Percentiles rank a stretch among this genome's conserved stretches.
phyloP scores from a whole-genome alignment of 257 asterid species.

The Nicotiana noctiflora region DNA sequence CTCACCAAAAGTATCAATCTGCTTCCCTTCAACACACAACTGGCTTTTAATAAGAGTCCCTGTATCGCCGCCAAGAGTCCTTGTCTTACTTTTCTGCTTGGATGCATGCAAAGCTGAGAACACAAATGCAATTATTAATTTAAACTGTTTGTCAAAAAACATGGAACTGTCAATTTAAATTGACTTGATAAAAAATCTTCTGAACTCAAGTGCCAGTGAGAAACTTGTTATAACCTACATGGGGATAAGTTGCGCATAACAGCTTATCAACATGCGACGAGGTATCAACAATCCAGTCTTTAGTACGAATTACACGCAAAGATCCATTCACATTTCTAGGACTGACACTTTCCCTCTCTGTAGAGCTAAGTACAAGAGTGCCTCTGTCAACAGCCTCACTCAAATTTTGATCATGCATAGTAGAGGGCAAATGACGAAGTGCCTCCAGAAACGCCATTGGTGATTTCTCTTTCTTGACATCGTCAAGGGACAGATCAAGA shows the following conservation, averaged over 20 bases:
- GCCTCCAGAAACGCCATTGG: constrained; percentile 52
- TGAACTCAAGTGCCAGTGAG: constrained; percentile 4
- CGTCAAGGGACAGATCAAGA: constrained; percentile 23
- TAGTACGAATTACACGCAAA: constrained; percentile 68
- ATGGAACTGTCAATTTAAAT: background rate
- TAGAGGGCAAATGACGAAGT: constrained; percentile 63
- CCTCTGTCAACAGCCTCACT: constrained; percentile 25
- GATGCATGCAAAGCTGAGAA: constrained; percentile 75
- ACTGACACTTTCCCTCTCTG: constrained; percentile 17
- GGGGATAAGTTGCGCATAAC: constrained; percentile 78
- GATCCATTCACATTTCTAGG: constrained; percentile 30
- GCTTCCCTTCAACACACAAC: constrained; percentile 63
- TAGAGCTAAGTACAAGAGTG: constrained; percentile 19
- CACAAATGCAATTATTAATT: constrained; percentile 2
- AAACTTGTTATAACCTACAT: constrained; percentile 41
- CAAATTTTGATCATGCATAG: constrained; percentile 26
- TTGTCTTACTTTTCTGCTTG: constrained; percentile 59
- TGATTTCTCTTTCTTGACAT: constrained; percentile 40
- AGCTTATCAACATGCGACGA: constrained; percentile 69
- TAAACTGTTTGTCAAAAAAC: background rate
- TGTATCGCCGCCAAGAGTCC: constrained; percentile 60
- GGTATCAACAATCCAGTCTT: constrained; percentile 59
- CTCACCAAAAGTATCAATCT: constrained; percentile 90
- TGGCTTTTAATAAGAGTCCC: constrained; percentile 60
- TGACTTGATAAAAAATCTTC: background rate